A percentile compares a stretch with the other conserved stretches of the same genome.
Conservation (phyloP, 345 rosid species). For the Bruguiera sexangula region DNA sequence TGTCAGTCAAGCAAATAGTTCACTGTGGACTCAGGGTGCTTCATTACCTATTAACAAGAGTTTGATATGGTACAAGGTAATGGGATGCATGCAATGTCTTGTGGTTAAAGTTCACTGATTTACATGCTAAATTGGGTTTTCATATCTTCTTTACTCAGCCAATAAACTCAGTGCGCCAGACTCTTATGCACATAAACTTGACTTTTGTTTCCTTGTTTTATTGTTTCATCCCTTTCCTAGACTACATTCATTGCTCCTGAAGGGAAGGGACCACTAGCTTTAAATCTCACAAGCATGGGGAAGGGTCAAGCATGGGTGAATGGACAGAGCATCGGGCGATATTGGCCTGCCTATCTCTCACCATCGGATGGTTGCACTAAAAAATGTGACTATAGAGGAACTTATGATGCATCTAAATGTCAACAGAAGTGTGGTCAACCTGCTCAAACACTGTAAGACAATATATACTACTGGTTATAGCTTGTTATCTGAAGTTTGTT, state of each 20-base stretch:
- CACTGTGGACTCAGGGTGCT: constrained; percentile 43
- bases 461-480: neutral
- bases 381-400: constrained; percentile 55
- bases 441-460: constrained; percentile 54
- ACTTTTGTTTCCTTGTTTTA: neutral
- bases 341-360: constrained; percentile 57
- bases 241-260: constrained; percentile 38
- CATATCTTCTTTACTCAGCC: neutral
- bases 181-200: neutral
- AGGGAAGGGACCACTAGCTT: constrained; percentile 49
- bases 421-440: constrained; percentile 55
- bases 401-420: constrained; percentile 46
- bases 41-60: constrained; percentile 40
- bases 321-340: constrained; percentile 53
- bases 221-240: constrained; percentile 20
- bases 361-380: constrained; percentile 43
- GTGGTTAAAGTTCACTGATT: neutral
- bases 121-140: neutral
- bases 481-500: neutral
- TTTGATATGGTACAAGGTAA: constrained; percentile 68
- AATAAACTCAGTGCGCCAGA: neutral
- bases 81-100: neutral
- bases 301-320: constrained; percentile 74
- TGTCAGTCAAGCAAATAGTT: constrained; percentile 42
- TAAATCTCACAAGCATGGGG: constrained; percentile 61